phyloP scores from a whole-genome alignment of 2,329 filamentous ascomycete genomes.

The Ophiostoma piceae region DNA sequence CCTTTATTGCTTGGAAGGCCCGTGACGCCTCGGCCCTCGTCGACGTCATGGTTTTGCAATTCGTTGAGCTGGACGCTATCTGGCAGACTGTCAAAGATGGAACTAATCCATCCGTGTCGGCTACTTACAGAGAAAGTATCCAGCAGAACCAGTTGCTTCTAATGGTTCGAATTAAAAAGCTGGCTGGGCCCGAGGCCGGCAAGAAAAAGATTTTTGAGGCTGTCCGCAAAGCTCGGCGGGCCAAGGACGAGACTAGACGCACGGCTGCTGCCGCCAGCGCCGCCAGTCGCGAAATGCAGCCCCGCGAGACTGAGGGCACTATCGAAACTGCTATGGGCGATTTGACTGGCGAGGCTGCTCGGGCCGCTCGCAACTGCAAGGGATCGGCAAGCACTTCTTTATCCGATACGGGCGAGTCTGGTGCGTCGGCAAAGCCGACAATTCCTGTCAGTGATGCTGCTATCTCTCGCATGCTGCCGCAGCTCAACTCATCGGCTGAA shows the following conservation, averaged over 20 bases:
- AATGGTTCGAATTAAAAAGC: constrained; percentile 71
- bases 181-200: constrained; percentile 66
- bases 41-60: constrained; percentile 80
- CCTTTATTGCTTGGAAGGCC: constrained; percentile 79
- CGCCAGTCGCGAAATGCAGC: constrained; percentile 58
- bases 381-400: not conserved
- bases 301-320: constrained; percentile 53
- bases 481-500: constrained; percentile 15
- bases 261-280: constrained; percentile 41
- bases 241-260: constrained; percentile 52
- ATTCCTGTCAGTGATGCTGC: constrained; percentile 16
- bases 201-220: constrained; percentile 69
- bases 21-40: constrained; percentile 72
- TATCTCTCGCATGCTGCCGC: constrained; percentile 19
- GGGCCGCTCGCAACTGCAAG: not conserved
- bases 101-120: constrained; percentile 65
- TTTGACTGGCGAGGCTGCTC: constrained; percentile 28
- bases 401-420: not conserved
- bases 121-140: constrained; percentile 74
- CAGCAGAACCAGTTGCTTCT: constrained; percentile 75
- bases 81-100: constrained; percentile 78
- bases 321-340: constrained; percentile 39
- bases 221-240: constrained; percentile 64
- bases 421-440: not conserved
- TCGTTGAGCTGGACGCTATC: constrained; percentile 77